Evolutionary conservation across 2,329 filamentous ascomycete genomes (phyloP).

Genomic region (Mycosphaerella sp.): DNA sequence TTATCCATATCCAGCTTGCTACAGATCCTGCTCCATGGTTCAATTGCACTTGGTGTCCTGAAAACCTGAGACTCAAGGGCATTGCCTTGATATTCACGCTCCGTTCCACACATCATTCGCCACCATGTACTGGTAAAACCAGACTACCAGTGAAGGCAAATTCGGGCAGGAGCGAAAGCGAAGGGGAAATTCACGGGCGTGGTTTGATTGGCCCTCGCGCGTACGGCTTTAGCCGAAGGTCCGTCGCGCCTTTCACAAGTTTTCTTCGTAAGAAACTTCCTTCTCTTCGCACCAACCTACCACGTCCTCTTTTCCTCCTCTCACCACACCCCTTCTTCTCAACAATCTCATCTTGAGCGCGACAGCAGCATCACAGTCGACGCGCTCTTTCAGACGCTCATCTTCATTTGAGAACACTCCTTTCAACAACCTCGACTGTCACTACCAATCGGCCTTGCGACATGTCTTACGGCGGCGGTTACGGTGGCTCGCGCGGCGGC

Average conservation of each 20-base stretch:
- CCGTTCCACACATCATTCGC: too few species aligned
- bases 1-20: too few species aligned
- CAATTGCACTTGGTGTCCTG: too few species aligned
- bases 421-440: conserved; percentile 13
- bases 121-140: too few species aligned
- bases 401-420: not conserved
- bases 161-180: not conserved
- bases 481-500: conserved; percentile 42
- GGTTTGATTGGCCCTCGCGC: not conserved
- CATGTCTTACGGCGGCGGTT: conserved; percentile 65
- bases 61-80: too few species aligned
- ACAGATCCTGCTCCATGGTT: too few species aligned
- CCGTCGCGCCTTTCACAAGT: not conserved
- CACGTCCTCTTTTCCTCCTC: not conserved
- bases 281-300: not conserved
- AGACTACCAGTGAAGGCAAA: not conserved
- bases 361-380: conserved; percentile 1
- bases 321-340: not conserved
- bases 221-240: not conserved
- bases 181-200: not conserved
- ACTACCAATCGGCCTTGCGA: conserved; percentile 16
- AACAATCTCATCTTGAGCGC: conserved; percentile 2
- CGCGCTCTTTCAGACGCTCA: conserved; percentile 1
- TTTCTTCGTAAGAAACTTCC: not conserved
- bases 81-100: too few species aligned